Evolutionary conservation across 495 filamentous ascomycete genomes (phyloP).

Genomic region (Penicillium pulvis): DNA sequence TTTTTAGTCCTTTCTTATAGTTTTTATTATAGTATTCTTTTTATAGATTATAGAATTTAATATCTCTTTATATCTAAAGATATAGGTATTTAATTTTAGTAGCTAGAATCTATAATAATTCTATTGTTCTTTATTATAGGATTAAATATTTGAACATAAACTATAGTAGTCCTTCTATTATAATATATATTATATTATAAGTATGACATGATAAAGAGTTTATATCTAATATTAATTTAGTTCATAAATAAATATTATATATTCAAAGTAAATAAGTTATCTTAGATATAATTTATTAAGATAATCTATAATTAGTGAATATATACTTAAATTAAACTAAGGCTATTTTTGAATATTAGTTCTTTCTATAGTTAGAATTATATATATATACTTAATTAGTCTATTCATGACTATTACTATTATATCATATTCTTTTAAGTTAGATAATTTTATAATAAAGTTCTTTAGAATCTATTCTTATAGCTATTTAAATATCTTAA

Average conservation of each 20-base stretch:
- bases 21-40: not conserved
- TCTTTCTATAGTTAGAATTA: not conserved
- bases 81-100: too few species aligned
- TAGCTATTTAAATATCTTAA: not conserved
- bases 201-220: slow-evolving; percentile 5
- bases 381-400: not conserved
- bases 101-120: not conserved
- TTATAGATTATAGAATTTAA: slow-evolving; percentile 7
- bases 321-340: not conserved
- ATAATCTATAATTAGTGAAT: not conserved
- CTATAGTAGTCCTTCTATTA: not conserved
- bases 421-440: not conserved
- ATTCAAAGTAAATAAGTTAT: slow-evolving; percentile 5
- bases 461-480: not conserved
- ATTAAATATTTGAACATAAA: not conserved
- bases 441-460: not conserved
- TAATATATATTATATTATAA: slow-evolving; percentile 10
- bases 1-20: slow-evolving; percentile 21
- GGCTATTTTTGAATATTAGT: not conserved
- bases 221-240: not conserved
- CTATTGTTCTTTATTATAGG: too few species aligned
- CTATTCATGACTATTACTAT: not conserved
- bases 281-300: not conserved
- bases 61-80: slow-evolving; percentile 19
- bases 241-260: slow-evolving; percentile 5